Conservation (phyloP, 1,139 yeast genomes). For the Suhomyces kunorum region DNA sequence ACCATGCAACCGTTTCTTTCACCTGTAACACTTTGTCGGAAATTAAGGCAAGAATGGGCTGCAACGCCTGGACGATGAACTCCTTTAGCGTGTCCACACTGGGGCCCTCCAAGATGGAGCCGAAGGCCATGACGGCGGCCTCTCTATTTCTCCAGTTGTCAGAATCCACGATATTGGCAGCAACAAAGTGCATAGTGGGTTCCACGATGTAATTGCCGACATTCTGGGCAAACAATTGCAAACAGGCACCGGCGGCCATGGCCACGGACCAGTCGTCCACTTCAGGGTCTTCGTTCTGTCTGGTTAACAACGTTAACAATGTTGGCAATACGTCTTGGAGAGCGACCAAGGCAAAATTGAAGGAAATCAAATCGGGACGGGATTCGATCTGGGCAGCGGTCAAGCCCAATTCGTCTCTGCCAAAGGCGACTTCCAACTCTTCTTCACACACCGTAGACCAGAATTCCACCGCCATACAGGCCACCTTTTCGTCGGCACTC, state of each 20-base stretch:
- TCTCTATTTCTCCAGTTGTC: conserved; percentile 82
- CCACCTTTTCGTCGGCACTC: conserved; percentile 79
- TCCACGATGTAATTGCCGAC: conserved; percentile 84
- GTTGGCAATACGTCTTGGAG: conserved; percentile 86
- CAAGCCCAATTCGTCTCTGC: conserved; percentile 57
- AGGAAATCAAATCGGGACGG: conserved; percentile 44
- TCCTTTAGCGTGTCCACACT: conserved; percentile 67
- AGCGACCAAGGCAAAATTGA: conserved; percentile 83
- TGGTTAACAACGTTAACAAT: conserved; percentile 70
- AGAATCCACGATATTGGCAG: conserved; percentile 58
- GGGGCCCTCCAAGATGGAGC: conserved; percentile 95
- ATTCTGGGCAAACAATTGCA: conserved; percentile 89
- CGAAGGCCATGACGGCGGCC: conserved; percentile 99
- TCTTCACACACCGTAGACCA: conserved; percentile 98
- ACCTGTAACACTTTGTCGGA: conserved; percentile 78
- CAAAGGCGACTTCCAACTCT: conserved; percentile 77
- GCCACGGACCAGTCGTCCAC: conserved; percentile 98
- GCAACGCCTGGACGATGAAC: conserved; percentile 78
- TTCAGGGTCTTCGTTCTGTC: conserved; percentile 88
- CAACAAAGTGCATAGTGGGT: conserved; percentile 83
- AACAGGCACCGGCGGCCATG: conserved; percentile 98
- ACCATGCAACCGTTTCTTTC: conserved; percentile 97
- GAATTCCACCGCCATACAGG: conserved; percentile 98
- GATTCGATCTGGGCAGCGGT: conserved; percentile 43
- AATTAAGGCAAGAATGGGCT: conserved; percentile 73